Evolutionary conservation across 768 basidiomycete species (phyloP).

Genomic region (Phylloporus sp.): DNA sequence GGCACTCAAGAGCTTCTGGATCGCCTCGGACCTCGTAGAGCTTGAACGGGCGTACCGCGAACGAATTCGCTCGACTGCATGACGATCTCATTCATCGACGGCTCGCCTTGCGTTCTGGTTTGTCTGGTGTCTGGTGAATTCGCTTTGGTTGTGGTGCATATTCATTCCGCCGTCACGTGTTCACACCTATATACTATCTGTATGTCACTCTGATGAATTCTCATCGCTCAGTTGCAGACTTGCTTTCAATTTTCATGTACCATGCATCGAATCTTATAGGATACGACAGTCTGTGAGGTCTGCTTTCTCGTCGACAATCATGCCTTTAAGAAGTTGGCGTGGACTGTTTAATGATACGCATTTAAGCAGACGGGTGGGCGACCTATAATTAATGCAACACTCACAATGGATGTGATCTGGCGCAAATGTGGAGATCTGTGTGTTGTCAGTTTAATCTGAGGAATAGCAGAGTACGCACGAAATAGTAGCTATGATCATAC

Average conservation of each 20-base stretch:
- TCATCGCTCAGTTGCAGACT: neutral
- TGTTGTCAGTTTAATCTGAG: neutral
- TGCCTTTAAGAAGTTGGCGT: conserved; percentile 83
- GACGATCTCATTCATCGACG: conserved; percentile 3
- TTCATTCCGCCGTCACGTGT: conserved; percentile 2
- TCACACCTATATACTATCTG: conserved; percentile 1
- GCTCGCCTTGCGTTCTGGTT: neutral
- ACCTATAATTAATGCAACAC: conserved; percentile 25
- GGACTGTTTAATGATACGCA: conserved; percentile 47
- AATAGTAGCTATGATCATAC: conserved; percentile 90
- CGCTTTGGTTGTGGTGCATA: neutral
- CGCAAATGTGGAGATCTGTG: conserved; percentile 84
- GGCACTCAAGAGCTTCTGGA: conserved; percentile 67
- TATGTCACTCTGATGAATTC: neutral
- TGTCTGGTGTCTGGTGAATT: neutral
- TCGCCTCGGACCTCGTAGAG: conserved; percentile 54
- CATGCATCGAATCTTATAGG: conserved; percentile 3
- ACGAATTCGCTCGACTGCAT: conserved; percentile 37
- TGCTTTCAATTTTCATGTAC: neutral
- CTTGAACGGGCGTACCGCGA: conserved; percentile 59
- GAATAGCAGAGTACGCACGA: conserved; percentile 42
- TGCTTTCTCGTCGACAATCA: conserved; percentile 24
- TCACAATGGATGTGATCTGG: conserved; percentile 86
- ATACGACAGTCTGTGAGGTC: conserved; percentile 1
- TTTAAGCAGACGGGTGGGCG: conserved; percentile 1